Base-by-base conservation (phyloP, 2,329 filamentous ascomycete genomes). In the Amesomyces nigricolor region DNA sequence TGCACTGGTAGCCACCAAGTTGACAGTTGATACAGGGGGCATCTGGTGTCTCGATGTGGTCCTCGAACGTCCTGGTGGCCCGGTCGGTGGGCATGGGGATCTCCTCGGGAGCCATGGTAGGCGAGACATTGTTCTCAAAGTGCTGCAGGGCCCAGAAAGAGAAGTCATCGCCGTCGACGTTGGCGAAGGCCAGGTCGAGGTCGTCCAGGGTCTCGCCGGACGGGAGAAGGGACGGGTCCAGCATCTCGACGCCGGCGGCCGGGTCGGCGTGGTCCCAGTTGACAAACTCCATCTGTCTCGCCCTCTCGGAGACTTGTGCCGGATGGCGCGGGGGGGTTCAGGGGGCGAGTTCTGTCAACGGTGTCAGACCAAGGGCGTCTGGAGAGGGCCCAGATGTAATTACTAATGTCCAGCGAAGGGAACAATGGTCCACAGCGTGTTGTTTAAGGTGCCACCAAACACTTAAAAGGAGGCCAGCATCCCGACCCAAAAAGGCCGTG, bases 81-180 rank as follows among this genome's bases (percentile, higher is more conserved):
- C 68, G 58, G 50, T 70, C 61, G n/a, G 37, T 43, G 14, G 60
- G 60, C 29, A 54, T 57, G 42, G 54, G 40, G 26, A 65, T 50
- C 42, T 61, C 60, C 43, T 55, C 50, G n/a, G 50, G 22, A 26
- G 37, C 55, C 35, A 58, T 32, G 8, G 62, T 56, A 5, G 63
- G 62, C 46, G 70, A 69, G 64, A 70, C 72, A 67, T 66, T 68
- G 64, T 72, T 69, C 35, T 75, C 73, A 63, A 78, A 85, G 64
- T 84, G 80, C 61, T 84, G 75, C 4, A 85, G 71, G 56, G 80
- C 80, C 69, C 75, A 78, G 64, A 81, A 82, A 43, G 79, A 78
- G 64, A 81, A 80, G 66, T 83, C 79, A 59, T 84, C 80, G 39
- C 78, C 78, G n/a, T 77, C 75, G 47, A 78, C 73, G 60, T 82